Percentiles rank a stretch among this genome's conserved stretches.
Evolutionary conservation across 345 rosid species (phyloP).

Genomic region (Aurinia saxatilis): DNA sequence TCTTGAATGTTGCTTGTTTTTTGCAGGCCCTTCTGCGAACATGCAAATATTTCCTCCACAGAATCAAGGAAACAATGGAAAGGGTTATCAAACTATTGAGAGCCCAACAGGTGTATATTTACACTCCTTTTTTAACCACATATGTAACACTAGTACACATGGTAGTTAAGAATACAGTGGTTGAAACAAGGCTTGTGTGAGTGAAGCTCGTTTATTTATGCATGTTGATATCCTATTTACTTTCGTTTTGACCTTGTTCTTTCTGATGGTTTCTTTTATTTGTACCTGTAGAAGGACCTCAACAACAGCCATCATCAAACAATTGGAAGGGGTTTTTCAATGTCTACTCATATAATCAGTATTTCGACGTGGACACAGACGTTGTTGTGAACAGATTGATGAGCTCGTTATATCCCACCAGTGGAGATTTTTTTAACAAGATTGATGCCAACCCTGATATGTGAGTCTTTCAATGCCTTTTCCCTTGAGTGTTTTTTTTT

Average conservation of each 20-base stretch:
- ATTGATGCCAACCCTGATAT: slow-evolving; percentile 92
- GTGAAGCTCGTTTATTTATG: background rate
- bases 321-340: slow-evolving; percentile 81
- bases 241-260: background rate
- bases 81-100: slow-evolving; percentile 71
- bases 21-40: slow-evolving; percentile 60
- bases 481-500: background rate
- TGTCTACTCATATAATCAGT: slow-evolving; percentile 73
- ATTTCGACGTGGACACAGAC: slow-evolving; percentile 87
- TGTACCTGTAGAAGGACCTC: slow-evolving; percentile 55
- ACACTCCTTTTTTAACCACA: background rate
- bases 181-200: background rate
- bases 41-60: slow-evolving; percentile 65
- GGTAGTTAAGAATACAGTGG: background rate
- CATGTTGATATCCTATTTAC: background rate
- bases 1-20: slow-evolving; percentile 8
- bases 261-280: background rate
- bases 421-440: slow-evolving; percentile 82
- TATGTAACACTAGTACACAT: background rate
- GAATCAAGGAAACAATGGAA: slow-evolving; percentile 38
- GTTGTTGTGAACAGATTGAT: slow-evolving; percentile 70
- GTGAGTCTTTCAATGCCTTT: slow-evolving; percentile 42
- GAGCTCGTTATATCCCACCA: slow-evolving; percentile 64
- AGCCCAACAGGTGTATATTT: slow-evolving; percentile 44
- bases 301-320: slow-evolving; percentile 65